Base-by-base conservation (phyloP, 2,329 filamentous ascomycete genomes). In the Sporothrix luriei region DNA sequence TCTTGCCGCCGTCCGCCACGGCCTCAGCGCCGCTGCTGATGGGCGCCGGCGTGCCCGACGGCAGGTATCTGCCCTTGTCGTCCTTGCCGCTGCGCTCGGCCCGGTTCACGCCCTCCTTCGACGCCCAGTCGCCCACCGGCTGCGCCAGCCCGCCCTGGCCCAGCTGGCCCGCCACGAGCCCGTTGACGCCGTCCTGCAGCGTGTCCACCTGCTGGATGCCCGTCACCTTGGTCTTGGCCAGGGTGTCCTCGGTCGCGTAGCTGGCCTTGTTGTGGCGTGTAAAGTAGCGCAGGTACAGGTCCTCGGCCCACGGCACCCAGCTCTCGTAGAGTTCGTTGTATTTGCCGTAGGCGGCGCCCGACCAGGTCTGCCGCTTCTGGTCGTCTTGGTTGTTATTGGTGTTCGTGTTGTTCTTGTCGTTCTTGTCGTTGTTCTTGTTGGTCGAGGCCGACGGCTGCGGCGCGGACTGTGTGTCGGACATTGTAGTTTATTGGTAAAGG, bases 221-320 rank as follows among this genome's bases (percentile, higher is more conserved):
- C 13, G 89, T 91, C 52, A 93, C 80, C 78, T 92, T 92, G 72
- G 88, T 85, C 78, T 91, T 88, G 80, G 85, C 82, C 72, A 92
- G 87, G 9, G 55, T 78, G 91, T 90, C 84, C 79, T 90, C 91
- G 1, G 89, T 84, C 6, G 87, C 82, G 75, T 92, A 92, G 76
- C 86, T 89, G 5, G 89, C 86, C 79, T 93, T 92, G 83, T 93
- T 93, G 76, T 92, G 89, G 72, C 89, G 90, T 75, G 89, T 91
- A 78, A 92, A 92, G 83, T 87, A 92, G 67, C 84, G 83, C 38
- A 93, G 84, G 77, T 91, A 91, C 71, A 87, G 78, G 77, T 93
- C 90, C 78, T 93, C 90, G 69, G 92, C 81, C 90, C 90, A 92
- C 0, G 90, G 90, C 77, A 91, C 85, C 90, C 90, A 93, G 75